Percentiles rank a stretch among this genome's conserved stretches.
phyloP scores from a whole-genome alignment of 768 basidiomycete genomes.

The Paxillus ammoniavirescens region DNA sequence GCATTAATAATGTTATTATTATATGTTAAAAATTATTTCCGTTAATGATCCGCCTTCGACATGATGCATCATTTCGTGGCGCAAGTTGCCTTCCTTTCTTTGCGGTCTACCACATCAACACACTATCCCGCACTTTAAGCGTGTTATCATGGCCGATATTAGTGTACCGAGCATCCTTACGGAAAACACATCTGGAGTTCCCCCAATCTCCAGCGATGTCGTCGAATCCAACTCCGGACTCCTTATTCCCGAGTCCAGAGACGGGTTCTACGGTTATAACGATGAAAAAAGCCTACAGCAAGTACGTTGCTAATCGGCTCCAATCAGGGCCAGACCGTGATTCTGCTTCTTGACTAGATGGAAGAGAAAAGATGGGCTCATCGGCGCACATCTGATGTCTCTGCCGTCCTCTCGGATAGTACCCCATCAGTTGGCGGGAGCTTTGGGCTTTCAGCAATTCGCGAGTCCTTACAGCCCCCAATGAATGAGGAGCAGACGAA shows the following conservation, averaged over 20 bases:
- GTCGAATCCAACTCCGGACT: conserved; percentile 30
- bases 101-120: neutral
- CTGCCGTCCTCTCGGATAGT: conserved; percentile 20
- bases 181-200: neutral
- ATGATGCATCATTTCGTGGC: conserved; percentile 1
- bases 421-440: conserved; percentile 36
- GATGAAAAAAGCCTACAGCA: conserved; percentile 78
- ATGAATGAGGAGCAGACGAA: conserved; percentile 12
- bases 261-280: conserved; percentile 77
- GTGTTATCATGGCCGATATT: conserved; percentile 12
- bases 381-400: conserved; percentile 57
- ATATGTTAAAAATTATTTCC: neutral
- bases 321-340: conserved; percentile 3
- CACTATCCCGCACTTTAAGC: too few species aligned
- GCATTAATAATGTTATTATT: neutral
- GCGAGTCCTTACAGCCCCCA: conserved; percentile 23
- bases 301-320: conserved; percentile 38
- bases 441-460: conserved; percentile 39
- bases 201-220: neutral
- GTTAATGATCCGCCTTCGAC: neutral
- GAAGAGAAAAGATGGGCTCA: conserved; percentile 73
- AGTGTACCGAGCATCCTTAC: neutral
- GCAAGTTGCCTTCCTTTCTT: neutral
- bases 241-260: conserved; percentile 49
- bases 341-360: conserved; percentile 44